Percentiles rank a stretch among this genome's conserved stretches.
These are phyloP conservation scores for Naganishia antarctica DNA, from an alignment of 768 basidiomycete genomes.

Conservation along the genomic window DNA sequence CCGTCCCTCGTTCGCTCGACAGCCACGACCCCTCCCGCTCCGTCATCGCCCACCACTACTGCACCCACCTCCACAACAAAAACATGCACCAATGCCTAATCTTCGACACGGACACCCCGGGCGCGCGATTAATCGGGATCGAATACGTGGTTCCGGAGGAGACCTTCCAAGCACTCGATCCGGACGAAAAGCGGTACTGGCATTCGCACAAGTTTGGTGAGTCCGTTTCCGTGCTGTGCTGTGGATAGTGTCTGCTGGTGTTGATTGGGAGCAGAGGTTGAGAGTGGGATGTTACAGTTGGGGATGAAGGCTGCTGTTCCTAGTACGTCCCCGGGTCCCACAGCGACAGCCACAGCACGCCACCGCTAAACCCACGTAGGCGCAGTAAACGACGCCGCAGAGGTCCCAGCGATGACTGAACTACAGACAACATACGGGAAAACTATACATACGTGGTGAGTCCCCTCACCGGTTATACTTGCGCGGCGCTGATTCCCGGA, in stretches of 20 bases:
- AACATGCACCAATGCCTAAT: constrained; percentile 55
- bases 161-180: constrained; percentile 47
- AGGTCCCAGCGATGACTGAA: constrained; percentile 51
- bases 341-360: background rate
- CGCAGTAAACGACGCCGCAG: constrained; percentile 36
- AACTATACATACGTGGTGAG: constrained; percentile 45
- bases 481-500: too few species aligned
- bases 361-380: constrained; percentile 27
- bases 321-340: constrained; percentile 31
- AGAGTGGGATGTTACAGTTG: constrained; percentile 42
- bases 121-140: constrained; percentile 57
- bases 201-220: constrained; percentile 55
- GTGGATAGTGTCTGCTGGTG: background rate
- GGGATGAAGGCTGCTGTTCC: constrained; percentile 40
- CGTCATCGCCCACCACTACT: constrained; percentile 54
- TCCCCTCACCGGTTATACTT: too few species aligned
- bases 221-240: constrained; percentile 41
- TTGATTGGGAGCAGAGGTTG: constrained; percentile 32
- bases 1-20: background rate
- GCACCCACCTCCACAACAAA: constrained; percentile 47
- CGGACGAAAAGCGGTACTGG: constrained; percentile 50
- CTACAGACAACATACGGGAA: constrained; percentile 56
- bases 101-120: constrained; percentile 53
- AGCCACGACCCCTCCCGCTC: constrained; percentile 44
- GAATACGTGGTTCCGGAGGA: constrained; percentile 57